These are phyloP conservation scores for Lentinula aciculospora DNA, from an alignment of 768 basidiomycete species.

Conservation along the genomic window DNA sequence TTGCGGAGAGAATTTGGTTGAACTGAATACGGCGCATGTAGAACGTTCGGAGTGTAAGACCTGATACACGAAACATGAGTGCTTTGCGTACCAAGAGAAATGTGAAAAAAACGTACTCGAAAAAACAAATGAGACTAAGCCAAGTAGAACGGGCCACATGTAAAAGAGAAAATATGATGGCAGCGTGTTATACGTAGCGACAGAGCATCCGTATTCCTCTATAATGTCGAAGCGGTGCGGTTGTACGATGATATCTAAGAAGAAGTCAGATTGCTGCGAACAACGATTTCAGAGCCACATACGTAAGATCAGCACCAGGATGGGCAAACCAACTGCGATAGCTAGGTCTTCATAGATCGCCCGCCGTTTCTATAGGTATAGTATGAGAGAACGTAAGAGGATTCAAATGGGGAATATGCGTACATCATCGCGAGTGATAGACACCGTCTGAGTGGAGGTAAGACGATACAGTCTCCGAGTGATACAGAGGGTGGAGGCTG, in stretches of 20 bases:
- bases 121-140: constrained; percentile 24
- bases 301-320: constrained; percentile 28
- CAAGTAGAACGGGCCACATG: constrained; percentile 24
- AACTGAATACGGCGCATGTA: not conserved
- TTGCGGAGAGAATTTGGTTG: not conserved
- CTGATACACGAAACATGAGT: constrained; percentile 8
- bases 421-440: not conserved
- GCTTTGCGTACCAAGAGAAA: no score
- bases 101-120: constrained; percentile 19
- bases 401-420: not conserved
- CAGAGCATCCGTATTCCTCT: constrained; percentile 31
- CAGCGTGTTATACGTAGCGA: constrained; percentile 21
- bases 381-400: constrained; percentile 8
- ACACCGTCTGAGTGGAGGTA: not conserved
- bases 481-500: constrained; percentile 11
- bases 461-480: constrained; percentile 16
- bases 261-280: no score
- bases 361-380: constrained; percentile 27
- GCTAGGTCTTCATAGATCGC: constrained; percentile 29
- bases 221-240: constrained; percentile 26
- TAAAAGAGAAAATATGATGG: constrained; percentile 19
- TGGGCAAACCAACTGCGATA: constrained; percentile 31
- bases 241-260: constrained; percentile 28
- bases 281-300: no score
- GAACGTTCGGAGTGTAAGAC: not conserved